A percentile compares a stretch with the other conserved stretches of the same genome.
Evolutionary conservation across 345 rosid genomes (phyloP).

Genomic region (Rhodomyrtus tomentosa): DNA sequence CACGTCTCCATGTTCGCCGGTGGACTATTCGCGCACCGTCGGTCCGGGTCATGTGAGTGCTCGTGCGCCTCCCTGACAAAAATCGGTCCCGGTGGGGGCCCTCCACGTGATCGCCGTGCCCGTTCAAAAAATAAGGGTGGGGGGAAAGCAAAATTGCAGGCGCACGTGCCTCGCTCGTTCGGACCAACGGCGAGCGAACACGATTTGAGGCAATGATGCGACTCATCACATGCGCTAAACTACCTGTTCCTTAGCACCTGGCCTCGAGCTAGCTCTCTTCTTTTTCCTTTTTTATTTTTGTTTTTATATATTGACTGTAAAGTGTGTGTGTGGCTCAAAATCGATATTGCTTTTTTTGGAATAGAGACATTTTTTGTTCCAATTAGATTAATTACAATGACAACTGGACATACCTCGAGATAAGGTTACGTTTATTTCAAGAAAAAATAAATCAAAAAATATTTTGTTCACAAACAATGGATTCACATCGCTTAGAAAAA

Average conservation of each 20-base stretch:
- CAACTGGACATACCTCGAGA: accelerated
- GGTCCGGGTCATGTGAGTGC: constrained; percentile 44
- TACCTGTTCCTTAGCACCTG: neutral
- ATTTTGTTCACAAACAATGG: too few relatives aligned
- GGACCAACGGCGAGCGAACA: neutral
- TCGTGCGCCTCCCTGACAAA: constrained; percentile 38
- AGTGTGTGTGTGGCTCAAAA: neutral
- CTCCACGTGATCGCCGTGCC: constrained; percentile 29
- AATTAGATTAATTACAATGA: neutral
- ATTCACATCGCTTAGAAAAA: too few relatives aligned
- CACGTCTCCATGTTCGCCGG: constrained; percentile 4
- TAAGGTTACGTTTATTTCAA: too few relatives aligned
- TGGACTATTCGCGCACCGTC: neutral
- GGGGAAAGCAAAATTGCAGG: neutral
- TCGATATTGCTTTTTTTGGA: neutral
- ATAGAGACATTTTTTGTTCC: neutral
- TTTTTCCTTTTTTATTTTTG: neutral
- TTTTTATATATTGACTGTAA: neutral
- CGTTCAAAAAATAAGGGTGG: neutral
- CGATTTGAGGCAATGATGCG: neutral
- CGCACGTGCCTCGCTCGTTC: constrained; percentile 9
- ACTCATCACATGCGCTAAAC: neutral
- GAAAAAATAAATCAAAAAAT: too few relatives aligned
- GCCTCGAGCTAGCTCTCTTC: neutral
- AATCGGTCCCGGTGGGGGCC: constrained; percentile 3